Percentiles rank a stretch among this genome's conserved stretches.
Conservation (phyloP, 2,329 filamentous ascomycete species). For the Zymoseptoria crescenta region DNA sequence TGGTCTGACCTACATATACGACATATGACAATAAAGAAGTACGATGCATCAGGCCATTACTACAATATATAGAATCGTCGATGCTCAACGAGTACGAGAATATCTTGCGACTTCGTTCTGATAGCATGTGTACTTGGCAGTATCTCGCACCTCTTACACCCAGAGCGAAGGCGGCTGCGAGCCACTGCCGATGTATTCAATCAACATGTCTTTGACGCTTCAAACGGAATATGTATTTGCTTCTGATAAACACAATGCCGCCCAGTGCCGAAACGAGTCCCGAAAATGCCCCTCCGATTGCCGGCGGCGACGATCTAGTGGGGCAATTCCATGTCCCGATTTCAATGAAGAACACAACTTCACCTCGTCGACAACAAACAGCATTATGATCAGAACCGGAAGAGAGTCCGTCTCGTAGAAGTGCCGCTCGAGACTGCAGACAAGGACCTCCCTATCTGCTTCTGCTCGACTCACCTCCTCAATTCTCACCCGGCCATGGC, state of each 20-base stretch:
- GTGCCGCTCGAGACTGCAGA: no score
- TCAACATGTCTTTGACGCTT: background rate
- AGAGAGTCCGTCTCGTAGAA: background rate
- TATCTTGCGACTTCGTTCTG: no score
- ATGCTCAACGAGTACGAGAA: no score
- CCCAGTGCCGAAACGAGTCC: background rate
- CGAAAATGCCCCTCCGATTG: background rate
- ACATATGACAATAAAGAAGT: background rate
- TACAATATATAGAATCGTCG: no score
- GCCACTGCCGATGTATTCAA: no score
- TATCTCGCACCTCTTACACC: no score
- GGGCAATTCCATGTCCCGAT: background rate
- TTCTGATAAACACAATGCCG: background rate
- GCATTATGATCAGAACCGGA: background rate
- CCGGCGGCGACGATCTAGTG: background rate
- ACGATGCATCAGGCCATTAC: no score
- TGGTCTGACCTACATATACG: background rate
- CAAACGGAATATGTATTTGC: no score
- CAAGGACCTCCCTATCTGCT: no score
- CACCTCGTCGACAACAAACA: background rate
- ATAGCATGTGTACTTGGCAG: no score
- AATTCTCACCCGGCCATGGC: background rate
- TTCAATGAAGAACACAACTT: background rate
- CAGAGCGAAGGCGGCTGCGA: no score
- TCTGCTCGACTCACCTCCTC: no score